phyloP scores from a whole-genome alignment of 768 basidiomycete species.

The Mycena alexandri region DNA sequence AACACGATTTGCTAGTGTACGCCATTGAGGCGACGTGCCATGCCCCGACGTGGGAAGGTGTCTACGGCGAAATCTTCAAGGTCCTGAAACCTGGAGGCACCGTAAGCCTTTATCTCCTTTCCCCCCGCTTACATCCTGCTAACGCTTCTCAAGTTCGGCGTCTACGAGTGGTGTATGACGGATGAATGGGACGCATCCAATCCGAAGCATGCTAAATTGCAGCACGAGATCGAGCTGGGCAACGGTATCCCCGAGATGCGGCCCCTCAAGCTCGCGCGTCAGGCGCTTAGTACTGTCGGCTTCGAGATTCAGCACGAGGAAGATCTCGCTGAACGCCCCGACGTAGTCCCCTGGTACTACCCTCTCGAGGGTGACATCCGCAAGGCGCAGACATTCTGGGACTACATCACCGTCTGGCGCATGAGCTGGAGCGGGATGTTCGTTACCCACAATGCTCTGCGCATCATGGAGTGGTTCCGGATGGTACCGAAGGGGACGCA shows the following conservation, averaged over 20 bases:
- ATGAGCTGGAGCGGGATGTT: slow-evolving; percentile 90
- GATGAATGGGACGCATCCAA: slow-evolving; percentile 90
- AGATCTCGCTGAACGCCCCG: slow-evolving; percentile 90
- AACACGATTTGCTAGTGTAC: slow-evolving; percentile 68
- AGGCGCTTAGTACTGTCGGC: slow-evolving; percentile 87
- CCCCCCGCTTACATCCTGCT: slow-evolving; percentile 43
- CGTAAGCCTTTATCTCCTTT: slow-evolving; percentile 65
- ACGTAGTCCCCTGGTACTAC: slow-evolving; percentile 92
- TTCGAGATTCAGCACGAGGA: slow-evolving; percentile 93
- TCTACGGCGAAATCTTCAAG: slow-evolving; percentile 93
- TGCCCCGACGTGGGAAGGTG: slow-evolving; percentile 95
- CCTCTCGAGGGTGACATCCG: slow-evolving; percentile 93
- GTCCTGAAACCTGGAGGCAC: slow-evolving; percentile 96
- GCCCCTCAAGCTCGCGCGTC: slow-evolving; percentile 72
- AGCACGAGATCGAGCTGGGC: slow-evolving; percentile 93
- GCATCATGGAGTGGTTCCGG: slow-evolving; percentile 81
- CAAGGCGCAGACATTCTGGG: slow-evolving; percentile 96
- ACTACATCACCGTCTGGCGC: slow-evolving; percentile 88
- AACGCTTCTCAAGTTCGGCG: slow-evolving; percentile 79
- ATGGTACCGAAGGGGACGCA: slow-evolving; percentile 93
- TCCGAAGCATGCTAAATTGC: slow-evolving; percentile 90
- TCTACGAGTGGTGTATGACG: slow-evolving; percentile 99
- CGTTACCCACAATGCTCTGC: slow-evolving; percentile 85
- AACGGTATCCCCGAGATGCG: slow-evolving; percentile 99
- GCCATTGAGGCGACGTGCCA: slow-evolving; percentile 99